phyloP scores from a whole-genome alignment of 2,329 filamentous ascomycete genomes.

The Orbilia javanica region DNA sequence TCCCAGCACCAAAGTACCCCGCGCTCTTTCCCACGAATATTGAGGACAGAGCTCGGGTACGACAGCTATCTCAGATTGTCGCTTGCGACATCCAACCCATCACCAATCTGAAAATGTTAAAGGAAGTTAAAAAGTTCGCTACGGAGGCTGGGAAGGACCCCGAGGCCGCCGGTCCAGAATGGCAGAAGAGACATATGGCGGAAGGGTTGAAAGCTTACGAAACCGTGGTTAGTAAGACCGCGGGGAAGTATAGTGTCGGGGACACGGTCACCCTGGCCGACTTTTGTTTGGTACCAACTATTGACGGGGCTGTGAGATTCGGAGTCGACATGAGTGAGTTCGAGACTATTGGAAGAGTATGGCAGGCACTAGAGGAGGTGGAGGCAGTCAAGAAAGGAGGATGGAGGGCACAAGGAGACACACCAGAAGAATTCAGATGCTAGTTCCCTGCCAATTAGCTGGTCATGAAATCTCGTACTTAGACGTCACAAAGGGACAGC shows the following conservation, averaged over 20 bases:
- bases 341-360: slow-evolving; percentile 68
- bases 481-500: no score
- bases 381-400: slow-evolving; percentile 70
- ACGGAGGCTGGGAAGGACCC: slow-evolving; percentile 64
- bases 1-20: slow-evolving; percentile 64
- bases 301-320: slow-evolving; percentile 72
- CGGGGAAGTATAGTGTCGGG: slow-evolving; percentile 71
- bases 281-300: slow-evolving; percentile 71
- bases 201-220: slow-evolving; percentile 73
- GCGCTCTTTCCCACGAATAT: slow-evolving; percentile 68
- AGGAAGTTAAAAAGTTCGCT: slow-evolving; percentile 67
- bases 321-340: slow-evolving; percentile 70
- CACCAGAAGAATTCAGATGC: slow-evolving; percentile 67
- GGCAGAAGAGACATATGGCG: slow-evolving; percentile 70
- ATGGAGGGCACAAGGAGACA: slow-evolving; percentile 72
- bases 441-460: neutral
- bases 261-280: slow-evolving; percentile 73
- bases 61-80: slow-evolving; percentile 71
- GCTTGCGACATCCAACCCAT: slow-evolving; percentile 73
- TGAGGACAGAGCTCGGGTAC: slow-evolving; percentile 68
- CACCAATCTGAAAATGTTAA: slow-evolving; percentile 71
- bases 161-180: slow-evolving; percentile 63
- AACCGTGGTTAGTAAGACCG: slow-evolving; percentile 64
- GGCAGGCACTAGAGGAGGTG: slow-evolving; percentile 67
- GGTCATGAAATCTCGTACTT: no score